Percentiles rank a stretch among this genome's conserved stretches.
These are phyloP conservation scores for Simplicillium aogashimaense DNA, from an alignment of 2,329 filamentous ascomycete species.

Conservation along the genomic window DNA sequence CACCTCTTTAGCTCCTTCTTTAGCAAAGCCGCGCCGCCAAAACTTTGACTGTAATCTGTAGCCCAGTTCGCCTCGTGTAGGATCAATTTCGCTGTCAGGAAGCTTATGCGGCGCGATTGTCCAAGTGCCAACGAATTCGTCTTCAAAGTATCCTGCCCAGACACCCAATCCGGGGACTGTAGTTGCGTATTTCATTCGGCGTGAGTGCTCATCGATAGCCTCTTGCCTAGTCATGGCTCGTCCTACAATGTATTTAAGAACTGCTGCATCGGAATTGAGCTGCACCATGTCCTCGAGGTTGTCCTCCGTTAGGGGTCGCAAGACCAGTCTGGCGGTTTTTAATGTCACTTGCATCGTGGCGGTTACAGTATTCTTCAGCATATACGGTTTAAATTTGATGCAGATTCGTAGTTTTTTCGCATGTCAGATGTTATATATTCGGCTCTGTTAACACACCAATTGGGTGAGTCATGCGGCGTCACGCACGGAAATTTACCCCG, in stretches of 20 bases:
- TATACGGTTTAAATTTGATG: too few species aligned
- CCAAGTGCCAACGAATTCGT: constrained; percentile 21
- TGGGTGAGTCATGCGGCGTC: neutral
- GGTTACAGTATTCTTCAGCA: too few species aligned
- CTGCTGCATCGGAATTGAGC: neutral
- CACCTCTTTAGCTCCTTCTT: constrained; percentile 17
- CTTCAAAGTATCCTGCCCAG: constrained; percentile 4
- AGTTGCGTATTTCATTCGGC: neutral
- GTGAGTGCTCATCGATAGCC: neutral
- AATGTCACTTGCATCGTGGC: neutral
- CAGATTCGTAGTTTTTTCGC: too few species aligned
- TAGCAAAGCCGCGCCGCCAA: constrained; percentile 19
- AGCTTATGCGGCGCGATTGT: constrained; percentile 12
- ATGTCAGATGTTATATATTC: too few species aligned
- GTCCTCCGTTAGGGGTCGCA: neutral
- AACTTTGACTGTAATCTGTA: constrained; percentile 16
- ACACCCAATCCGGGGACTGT: neutral
- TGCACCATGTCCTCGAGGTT: neutral
- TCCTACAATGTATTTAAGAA: neutral
- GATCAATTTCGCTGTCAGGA: constrained; percentile 3
- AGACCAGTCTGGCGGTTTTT: neutral
- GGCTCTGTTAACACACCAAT: too few species aligned
- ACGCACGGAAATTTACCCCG: too few species aligned
- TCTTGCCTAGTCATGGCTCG: neutral
- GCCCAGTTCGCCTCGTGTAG: constrained; percentile 12